Conservation (phyloP, 2,329 filamentous ascomycete genomes). For the Aspergillus niger region DNA sequence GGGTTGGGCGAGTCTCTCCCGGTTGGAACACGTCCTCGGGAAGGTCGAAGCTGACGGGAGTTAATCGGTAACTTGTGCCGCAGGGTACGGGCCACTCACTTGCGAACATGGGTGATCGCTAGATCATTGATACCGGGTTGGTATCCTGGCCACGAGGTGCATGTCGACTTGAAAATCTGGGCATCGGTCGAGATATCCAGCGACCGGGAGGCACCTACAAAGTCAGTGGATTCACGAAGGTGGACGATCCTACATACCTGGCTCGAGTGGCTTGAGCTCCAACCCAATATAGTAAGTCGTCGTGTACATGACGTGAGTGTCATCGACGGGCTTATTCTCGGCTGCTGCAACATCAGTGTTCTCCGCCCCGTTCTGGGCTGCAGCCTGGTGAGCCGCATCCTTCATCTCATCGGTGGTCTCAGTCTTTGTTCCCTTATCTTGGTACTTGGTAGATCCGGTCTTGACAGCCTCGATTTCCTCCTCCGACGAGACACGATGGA, state of each 20-base stretch:
- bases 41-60: constrained; percentile 69
- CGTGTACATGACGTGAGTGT: constrained; percentile 68
- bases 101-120: constrained; percentile 79
- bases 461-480: constrained; percentile 64
- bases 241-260: constrained; percentile 58
- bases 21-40: constrained; percentile 84
- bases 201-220: constrained; percentile 47
- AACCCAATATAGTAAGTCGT: constrained; percentile 94
- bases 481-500: constrained; percentile 68
- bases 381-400: constrained; percentile 53
- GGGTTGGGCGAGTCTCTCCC: constrained; percentile 70
- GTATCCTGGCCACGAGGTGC: constrained; percentile 74
- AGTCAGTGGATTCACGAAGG: constrained; percentile 33
- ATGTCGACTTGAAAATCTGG: constrained; percentile 81
- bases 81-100: constrained; percentile 58
- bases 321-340: constrained; percentile 41
- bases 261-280: constrained; percentile 69
- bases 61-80: constrained; percentile 15
- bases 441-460: constrained; percentile 63
- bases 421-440: constrained; percentile 56
- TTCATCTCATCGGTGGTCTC: constrained; percentile 55
- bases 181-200: constrained; percentile 71
- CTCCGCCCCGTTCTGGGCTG: constrained; percentile 48
- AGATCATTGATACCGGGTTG: constrained; percentile 75
- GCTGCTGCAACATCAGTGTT: constrained; percentile 41